phyloP scores from a whole-genome alignment of 768 basidiomycete species.

The Inosperma sp. region DNA sequence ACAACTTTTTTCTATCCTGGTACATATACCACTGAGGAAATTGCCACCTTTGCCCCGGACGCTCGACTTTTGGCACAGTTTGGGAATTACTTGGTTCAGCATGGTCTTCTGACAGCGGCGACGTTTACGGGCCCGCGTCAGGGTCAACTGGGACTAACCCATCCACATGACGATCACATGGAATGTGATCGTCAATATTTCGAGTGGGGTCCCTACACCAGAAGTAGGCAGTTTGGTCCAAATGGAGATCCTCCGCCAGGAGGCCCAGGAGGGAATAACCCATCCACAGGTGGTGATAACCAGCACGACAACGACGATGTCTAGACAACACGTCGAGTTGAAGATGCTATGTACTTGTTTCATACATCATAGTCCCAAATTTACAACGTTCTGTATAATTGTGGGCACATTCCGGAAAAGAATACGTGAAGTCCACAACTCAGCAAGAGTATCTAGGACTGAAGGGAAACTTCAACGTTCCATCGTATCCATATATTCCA shows the following conservation, averaged over 20 bases:
- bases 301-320: no score
- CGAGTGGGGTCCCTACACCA: neutral
- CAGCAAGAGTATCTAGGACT: constrained; percentile 59
- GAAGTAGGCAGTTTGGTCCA: neutral
- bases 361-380: no score
- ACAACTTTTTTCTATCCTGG: neutral
- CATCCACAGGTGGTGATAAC: no score
- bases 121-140: neutral
- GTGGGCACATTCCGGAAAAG: no score
- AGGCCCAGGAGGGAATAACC: no score
- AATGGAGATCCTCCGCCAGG: no score
- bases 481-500: constrained; percentile 52
- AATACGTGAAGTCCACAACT: no score
- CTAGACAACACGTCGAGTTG: no score
- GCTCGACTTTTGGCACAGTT: neutral
- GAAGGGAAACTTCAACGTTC: constrained; percentile 58
- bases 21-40: neutral
- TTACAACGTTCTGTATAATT: no score
- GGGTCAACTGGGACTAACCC: neutral
- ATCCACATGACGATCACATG: no score
- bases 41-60: neutral
- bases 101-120: neutral
- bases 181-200: neutral
- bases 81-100: neutral
- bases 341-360: no score